Evolutionary conservation across 768 basidiomycete genomes (phyloP).

Genomic region (Termitomyces sp.): DNA sequence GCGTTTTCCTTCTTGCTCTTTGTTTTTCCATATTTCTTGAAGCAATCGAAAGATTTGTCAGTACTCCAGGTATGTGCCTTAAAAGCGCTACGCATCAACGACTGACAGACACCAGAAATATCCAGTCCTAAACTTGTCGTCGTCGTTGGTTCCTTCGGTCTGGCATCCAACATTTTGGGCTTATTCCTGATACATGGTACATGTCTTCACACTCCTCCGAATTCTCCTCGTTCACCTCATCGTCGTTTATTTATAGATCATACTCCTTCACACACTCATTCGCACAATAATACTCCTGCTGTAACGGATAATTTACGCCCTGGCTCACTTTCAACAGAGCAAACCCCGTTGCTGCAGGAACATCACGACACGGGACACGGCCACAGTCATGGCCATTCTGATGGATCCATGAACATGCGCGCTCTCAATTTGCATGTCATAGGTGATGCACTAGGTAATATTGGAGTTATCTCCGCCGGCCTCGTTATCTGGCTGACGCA

Average conservation of each 20-base stretch:
- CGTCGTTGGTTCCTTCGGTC: constrained; percentile 77
- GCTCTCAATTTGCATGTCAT: constrained; percentile 91
- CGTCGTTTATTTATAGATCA: constrained; percentile 36
- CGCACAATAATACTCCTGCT: constrained; percentile 8
- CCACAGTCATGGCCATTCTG: not conserved
- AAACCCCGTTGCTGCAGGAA: constrained; percentile 35
- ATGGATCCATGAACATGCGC: constrained; percentile 70
- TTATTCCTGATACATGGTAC: constrained; percentile 92
- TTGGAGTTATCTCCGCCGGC: constrained; percentile 94
- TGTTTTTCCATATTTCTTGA: constrained; percentile 19
- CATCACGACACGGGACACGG: constrained; percentile 9
- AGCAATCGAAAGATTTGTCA: constrained; percentile 48
- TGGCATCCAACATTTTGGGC: constrained; percentile 90
- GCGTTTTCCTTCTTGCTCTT: constrained; percentile 8
- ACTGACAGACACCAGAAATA: constrained; percentile 40
- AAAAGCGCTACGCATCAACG: constrained; percentile 24
- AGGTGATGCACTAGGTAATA: constrained; percentile 95
- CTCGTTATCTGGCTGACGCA: constrained; percentile 87
- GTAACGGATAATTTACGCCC: constrained; percentile 3
- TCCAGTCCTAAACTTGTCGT: constrained; percentile 63
- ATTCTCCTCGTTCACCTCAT: not conserved
- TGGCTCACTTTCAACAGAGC: constrained; percentile 25
- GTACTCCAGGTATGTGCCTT: constrained; percentile 31
- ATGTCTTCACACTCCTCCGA: constrained; percentile 35
- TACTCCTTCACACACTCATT: constrained; percentile 36